phyloP scores from a whole-genome alignment of 23 red algal species.

The Gracilaria vermiculophylla region DNA sequence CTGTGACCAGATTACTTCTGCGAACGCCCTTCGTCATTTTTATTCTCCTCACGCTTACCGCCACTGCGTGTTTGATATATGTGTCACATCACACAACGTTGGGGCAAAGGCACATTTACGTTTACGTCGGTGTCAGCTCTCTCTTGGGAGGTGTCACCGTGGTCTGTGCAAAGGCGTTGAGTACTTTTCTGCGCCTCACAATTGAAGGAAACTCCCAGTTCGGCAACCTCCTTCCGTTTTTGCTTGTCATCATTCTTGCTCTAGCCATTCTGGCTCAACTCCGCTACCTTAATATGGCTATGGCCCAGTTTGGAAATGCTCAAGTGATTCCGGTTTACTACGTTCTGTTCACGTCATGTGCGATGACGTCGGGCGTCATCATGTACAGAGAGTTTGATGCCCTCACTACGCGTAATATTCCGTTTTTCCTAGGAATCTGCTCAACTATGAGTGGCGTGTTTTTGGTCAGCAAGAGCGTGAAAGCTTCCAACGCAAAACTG shows the following conservation, averaged over 20 bases:
- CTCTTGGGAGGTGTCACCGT: conserved; percentile 76
- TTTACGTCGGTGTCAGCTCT: conserved; percentile 75
- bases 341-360: conserved; percentile 79
- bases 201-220: conserved; percentile 69
- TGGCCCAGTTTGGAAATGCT: conserved; percentile 79
- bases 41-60: conserved; percentile 42
- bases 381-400: conserved; percentile 75
- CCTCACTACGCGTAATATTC: conserved; percentile 33
- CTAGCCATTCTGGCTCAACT: conserved; percentile 66
- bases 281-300: conserved; percentile 74
- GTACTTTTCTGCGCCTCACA: conserved; percentile 68
- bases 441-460: conserved; percentile 75
- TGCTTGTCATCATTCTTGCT: conserved; percentile 51
- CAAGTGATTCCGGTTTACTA: conserved; percentile 90
- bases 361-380: conserved; percentile 71
- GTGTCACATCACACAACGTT: conserved; percentile 62
- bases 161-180: conserved; percentile 67
- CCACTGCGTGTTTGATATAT: conserved; percentile 32
- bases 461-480: conserved; percentile 48
- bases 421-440: conserved; percentile 70
- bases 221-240: conserved; percentile 42
- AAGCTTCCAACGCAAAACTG: background rate
- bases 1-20: conserved; percentile 45
- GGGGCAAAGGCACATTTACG: conserved; percentile 58
- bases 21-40: conserved; percentile 70